Evolutionary conservation across 345 rosid species (phyloP).

Genomic region (Lepidium didymum): DNA sequence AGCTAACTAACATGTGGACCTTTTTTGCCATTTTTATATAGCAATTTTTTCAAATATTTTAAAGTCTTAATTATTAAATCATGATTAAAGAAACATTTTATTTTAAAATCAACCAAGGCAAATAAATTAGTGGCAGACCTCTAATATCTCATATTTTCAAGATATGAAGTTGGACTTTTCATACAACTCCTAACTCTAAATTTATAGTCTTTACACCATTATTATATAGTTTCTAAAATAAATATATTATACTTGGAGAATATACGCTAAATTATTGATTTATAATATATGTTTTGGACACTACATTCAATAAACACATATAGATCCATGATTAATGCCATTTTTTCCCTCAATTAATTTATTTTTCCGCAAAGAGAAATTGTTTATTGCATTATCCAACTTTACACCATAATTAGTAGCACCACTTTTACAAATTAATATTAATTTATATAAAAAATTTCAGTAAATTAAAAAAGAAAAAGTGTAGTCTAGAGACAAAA

Average conservation of each 20-base stretch:
- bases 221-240: neutral
- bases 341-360: neutral
- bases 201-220: conserved; percentile 5
- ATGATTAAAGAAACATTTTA: neutral
- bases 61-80: neutral
- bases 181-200: conserved; percentile 8
- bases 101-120: neutral
- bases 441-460: neutral
- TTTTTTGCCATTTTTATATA: neutral
- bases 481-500: conserved; percentile 23
- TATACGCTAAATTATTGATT: neutral
- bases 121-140: conserved; percentile 26
- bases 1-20: conserved; percentile 15
- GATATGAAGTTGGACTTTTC: conserved; percentile 22
- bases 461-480: conserved; percentile 1
- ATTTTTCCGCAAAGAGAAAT: neutral
- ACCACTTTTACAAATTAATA: neutral
- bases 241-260: neutral
- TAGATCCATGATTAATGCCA: neutral
- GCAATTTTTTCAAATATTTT: no score
- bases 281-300: neutral
- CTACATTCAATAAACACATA: neutral
- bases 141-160: conserved; percentile 4
- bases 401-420: conserved; percentile 22
- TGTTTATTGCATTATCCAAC: neutral